Conservation (phyloP, 257 asterid genomes). For the Gardenia jasminoides region DNA sequence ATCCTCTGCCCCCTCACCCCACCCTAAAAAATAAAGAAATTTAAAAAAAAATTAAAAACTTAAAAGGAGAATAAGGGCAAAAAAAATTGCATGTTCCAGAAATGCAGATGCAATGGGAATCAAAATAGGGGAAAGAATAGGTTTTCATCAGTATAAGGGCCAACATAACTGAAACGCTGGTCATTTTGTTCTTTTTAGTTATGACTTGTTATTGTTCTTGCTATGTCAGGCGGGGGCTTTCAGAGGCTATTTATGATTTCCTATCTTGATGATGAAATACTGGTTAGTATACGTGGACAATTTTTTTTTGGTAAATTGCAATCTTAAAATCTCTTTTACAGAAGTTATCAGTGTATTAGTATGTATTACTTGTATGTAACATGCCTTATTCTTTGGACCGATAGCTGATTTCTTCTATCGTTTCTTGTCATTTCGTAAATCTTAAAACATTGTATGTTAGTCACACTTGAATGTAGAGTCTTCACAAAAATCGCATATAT, state of each 20-base stretch:
- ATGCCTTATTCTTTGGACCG: too few species aligned
- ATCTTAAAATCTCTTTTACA: slow-evolving; percentile 10
- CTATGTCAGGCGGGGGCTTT: slow-evolving; percentile 54
- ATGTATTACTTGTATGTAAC: background rate
- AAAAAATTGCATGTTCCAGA: background rate
- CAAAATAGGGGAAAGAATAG: background rate
- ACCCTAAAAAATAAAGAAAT: background rate
- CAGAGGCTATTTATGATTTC: slow-evolving; percentile 75
- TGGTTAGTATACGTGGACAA: slow-evolving; percentile 43
- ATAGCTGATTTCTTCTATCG: too few species aligned
- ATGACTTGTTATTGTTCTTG: slow-evolving; percentile 9
- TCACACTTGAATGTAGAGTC: background rate
- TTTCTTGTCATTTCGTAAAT: background rate
- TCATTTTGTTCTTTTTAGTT: background rate
- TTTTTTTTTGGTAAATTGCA: slow-evolving; percentile 10
- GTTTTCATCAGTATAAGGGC: background rate
- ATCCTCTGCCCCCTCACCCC: background rate
- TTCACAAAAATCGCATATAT: background rate
- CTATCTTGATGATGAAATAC: slow-evolving; percentile 85
- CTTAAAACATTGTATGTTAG: background rate
- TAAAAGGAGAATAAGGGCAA: background rate
- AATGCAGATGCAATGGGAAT: background rate
- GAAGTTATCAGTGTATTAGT: background rate
- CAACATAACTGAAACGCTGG: background rate
- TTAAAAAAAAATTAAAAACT: background rate